Base-by-base conservation (phyloP, 2,329 filamentous ascomycete species). In the Aschersonia sp. region DNA sequence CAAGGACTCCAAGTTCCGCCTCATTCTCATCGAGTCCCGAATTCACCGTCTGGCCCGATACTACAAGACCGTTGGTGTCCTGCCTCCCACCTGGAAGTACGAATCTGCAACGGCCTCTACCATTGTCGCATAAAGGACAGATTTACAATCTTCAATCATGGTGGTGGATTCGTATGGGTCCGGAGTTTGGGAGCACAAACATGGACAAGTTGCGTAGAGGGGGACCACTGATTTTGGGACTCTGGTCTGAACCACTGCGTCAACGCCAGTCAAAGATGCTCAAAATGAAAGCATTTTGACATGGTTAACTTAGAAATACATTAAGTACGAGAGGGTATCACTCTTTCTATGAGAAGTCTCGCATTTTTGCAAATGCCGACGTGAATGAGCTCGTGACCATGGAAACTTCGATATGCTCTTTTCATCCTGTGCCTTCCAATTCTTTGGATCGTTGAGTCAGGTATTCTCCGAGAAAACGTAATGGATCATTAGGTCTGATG, bases 11-110 rank as follows among this genome's bases (percentile, higher is more conserved):
- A 98, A 98, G 82, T 98, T 98, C 87, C 91, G 92, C 69, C 87
- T 98, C 59, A 98, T 98, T 91, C 85, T 98, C 63, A 94, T 98
- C 75, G 92, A 98, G 82, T 97, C 92, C 70, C 88, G 94, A 75
- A 97, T 98, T 75, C 92, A 98, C 85, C 91, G 92, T 78, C 85
- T 98, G 61, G 92, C 89, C 68, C 85, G 92, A 63, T 97, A 97
- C 85, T 98, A 97, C 87, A 97, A 96, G 86, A 91, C 89, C 70
- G 91, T 82, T 66, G 80, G 79, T 69, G 78, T 83, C 65, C 77
- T 84, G 54, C 78, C 91, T 65, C 91, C 91, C 61, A 97, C 87
- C 76, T 97, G 91, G 91, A 89, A 87, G 78, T 97, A 97, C 81
- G 91, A 97, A 85, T 87, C 80, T 71, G 88, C 91, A 69, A 97